Conservation (phyloP, 129 eudicot genomes). For the Mikania micrantha region DNA sequence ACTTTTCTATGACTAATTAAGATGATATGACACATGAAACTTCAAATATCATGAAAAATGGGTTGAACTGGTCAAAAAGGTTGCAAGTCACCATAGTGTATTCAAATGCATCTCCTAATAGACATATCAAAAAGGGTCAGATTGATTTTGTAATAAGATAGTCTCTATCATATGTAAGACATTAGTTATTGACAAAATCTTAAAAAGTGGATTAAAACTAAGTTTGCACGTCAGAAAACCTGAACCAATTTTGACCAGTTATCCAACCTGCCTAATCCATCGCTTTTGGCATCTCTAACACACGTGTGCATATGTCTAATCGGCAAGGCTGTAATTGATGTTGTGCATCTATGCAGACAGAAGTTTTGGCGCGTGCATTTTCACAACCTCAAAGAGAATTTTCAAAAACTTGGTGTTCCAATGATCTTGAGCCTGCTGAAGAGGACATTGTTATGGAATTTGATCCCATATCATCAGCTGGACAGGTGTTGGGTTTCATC, state of each 20-base stretch:
- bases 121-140: too few species aligned
- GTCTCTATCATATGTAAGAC: background rate
- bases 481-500: conserved; percentile 36
- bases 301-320: background rate
- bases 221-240: background rate
- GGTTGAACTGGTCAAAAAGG: background rate
- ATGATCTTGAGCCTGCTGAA: conserved; percentile 48
- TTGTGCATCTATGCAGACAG: conserved; percentile 39
- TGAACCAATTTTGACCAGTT: background rate
- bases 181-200: background rate
- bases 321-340: background rate
- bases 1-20: too few species aligned
- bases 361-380: conserved; percentile 46
- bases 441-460: conserved; percentile 58
- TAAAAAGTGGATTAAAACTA: background rate
- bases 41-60: background rate
- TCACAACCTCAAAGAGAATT: conserved; percentile 54
- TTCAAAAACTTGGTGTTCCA: conserved; percentile 76
- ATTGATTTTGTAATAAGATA: background rate
- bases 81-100: background rate
- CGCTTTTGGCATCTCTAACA: background rate
- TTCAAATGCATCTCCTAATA: too few species aligned
- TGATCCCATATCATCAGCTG: conserved; percentile 51
- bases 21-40: too few species aligned
- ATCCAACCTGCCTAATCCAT: background rate